A percentile compares a stretch with the other conserved stretches of the same genome.
Conservation (phyloP, 345 rosid species). For the Brassica cretica region DNA sequence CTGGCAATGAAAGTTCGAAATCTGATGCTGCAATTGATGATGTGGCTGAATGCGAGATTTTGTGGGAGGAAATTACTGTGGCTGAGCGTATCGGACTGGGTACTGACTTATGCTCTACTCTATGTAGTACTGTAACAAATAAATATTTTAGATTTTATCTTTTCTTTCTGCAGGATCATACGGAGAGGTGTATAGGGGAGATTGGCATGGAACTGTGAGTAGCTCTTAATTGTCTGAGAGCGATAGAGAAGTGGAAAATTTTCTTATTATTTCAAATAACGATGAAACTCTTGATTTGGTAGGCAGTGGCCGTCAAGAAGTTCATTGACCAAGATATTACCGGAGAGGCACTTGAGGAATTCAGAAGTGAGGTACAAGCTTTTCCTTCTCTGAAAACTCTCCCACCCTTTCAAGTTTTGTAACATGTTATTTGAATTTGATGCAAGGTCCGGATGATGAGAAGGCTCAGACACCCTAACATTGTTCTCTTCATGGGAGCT, state of each 20-base stretch:
- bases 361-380: slow-evolving; percentile 74
- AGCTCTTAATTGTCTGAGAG: slow-evolving; percentile 5
- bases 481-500: slow-evolving; percentile 99
- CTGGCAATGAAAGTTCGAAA: slow-evolving; percentile 60
- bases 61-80: slow-evolving; percentile 82
- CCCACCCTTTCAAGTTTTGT: slow-evolving; percentile 19
- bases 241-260: neutral
- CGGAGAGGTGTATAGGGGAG: slow-evolving; percentile 95
- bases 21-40: slow-evolving; percentile 71
- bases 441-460: slow-evolving; percentile 79
- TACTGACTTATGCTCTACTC: slow-evolving; percentile 42
- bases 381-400: slow-evolving; percentile 5
- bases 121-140: slow-evolving; percentile 31
- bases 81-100: slow-evolving; percentile 98
- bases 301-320: slow-evolving; percentile 97
- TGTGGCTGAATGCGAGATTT: slow-evolving; percentile 88
- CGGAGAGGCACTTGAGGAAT: slow-evolving; percentile 82
- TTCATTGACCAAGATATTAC: slow-evolving; percentile 83
- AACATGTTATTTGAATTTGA: slow-evolving; percentile 19
- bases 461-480: slow-evolving; percentile 89
- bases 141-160: slow-evolving; percentile 16
- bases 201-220: slow-evolving; percentile 99
- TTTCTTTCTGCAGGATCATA: slow-evolving; percentile 75
- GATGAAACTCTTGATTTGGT: slow-evolving; percentile 35
- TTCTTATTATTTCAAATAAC: slow-evolving; percentile 14